Evolutionary conservation across 169 alveolate genomes (phyloP).

Genomic region (Plasmodium ovale): DNA sequence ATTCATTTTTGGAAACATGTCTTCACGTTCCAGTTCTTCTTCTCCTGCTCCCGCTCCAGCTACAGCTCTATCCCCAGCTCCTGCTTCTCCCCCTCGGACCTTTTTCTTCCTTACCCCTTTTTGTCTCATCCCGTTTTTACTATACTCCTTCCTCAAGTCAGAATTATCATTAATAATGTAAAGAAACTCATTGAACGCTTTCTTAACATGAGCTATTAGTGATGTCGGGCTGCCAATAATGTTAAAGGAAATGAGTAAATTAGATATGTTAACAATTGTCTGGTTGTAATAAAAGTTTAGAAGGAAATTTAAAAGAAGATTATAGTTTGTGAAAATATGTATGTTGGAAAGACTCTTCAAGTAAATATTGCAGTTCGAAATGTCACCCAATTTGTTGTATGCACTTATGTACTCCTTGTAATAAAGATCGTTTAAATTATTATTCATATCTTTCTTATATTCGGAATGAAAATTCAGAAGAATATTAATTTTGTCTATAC

Average conservation of each 20-base stretch:
- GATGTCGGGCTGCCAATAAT: slow-evolving; percentile 69
- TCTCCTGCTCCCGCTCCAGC: background rate
- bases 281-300: slow-evolving; percentile 46
- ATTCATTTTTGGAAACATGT: background rate
- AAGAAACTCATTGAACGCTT: slow-evolving; percentile 37
- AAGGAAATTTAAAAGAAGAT: slow-evolving; percentile 5
- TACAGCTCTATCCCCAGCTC: background rate
- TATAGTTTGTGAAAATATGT: slow-evolving; percentile 44
- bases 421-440: slow-evolving; percentile 22
- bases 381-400: slow-evolving; percentile 54
- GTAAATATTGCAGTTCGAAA: slow-evolving; percentile 44
- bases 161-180: slow-evolving; percentile 23
- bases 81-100: background rate
- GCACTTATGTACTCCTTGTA: slow-evolving; percentile 66
- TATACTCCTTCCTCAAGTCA: background rate
- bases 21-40: background rate
- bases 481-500: slow-evolving; percentile 50
- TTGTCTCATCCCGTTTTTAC: too few species aligned
- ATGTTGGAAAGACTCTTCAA: slow-evolving; percentile 45
- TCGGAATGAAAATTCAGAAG: slow-evolving; percentile 50
- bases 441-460: slow-evolving; percentile 46
- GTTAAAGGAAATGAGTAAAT: slow-evolving; percentile 37
- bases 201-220: slow-evolving; percentile 48
- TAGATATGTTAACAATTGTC: slow-evolving; percentile 42
- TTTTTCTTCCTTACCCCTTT: background rate